Evolutionary conservation across 257 asterid genomes (phyloP).

Genomic region (Paulownia fortunei): DNA sequence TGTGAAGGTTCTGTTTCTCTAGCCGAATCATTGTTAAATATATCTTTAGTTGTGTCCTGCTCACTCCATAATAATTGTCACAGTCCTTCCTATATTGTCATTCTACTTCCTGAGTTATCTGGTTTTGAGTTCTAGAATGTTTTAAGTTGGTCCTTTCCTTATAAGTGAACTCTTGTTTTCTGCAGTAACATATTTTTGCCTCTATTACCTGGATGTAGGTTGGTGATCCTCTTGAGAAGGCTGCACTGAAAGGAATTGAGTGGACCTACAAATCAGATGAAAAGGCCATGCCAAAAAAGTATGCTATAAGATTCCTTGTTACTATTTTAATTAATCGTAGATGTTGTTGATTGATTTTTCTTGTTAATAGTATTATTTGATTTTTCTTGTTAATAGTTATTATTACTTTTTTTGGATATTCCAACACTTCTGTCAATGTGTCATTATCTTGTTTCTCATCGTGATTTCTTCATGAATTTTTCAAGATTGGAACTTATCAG

Average conservation of each 20-base stretch:
- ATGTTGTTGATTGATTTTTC: background rate
- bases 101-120: background rate
- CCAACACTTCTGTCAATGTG: background rate
- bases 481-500: background rate
- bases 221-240: slow-evolving; percentile 99
- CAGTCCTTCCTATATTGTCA: background rate
- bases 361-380: background rate
- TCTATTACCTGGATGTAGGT: slow-evolving; percentile 62
- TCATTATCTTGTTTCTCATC: background rate
- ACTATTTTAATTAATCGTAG: background rate
- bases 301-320: slow-evolving; percentile 38
- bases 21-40: background rate
- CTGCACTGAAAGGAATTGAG: slow-evolving; percentile 94
- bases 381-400: background rate
- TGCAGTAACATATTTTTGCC: slow-evolving; percentile 20
- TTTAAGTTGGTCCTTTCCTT: slow-evolving; percentile 13
- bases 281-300: slow-evolving; percentile 93
- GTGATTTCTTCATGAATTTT: background rate
- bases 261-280: slow-evolving; percentile 98
- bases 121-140: background rate
- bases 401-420: background rate
- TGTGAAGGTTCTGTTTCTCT: slow-evolving; percentile 7
- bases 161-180: slow-evolving; percentile 16
- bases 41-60: slow-evolving; percentile 13
- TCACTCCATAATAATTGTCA: slow-evolving; percentile 5